Evolutionary conservation across 2,329 filamentous ascomycete genomes (phyloP).

Genomic region (Escovopsis weberi): DNA sequence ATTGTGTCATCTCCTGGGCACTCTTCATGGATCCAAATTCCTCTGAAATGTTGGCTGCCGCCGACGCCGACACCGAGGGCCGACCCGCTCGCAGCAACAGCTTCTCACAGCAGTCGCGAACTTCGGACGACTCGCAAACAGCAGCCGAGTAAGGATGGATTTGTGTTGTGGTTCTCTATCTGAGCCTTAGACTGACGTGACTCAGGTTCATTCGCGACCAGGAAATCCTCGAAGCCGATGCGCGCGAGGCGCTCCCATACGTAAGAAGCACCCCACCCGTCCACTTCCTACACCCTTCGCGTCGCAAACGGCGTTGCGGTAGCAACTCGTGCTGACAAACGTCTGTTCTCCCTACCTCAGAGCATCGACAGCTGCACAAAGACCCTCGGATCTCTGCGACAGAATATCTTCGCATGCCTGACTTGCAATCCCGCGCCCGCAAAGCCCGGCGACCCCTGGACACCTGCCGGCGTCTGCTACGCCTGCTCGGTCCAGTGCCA

Average conservation of each 20-base stretch:
- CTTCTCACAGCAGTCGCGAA: constrained; percentile 40
- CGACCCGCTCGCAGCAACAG: constrained; percentile 35
- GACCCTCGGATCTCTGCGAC: constrained; percentile 73
- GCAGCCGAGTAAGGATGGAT: constrained; percentile 45
- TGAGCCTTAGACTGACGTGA: neutral
- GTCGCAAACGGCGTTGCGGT: neutral
- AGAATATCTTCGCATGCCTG: constrained; percentile 81
- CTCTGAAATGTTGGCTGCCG: neutral
- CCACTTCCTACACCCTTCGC: constrained; percentile 3
- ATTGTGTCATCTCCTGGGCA: too few relatives aligned
- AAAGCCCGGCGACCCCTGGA: constrained; percentile 35
- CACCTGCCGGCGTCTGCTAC: constrained; percentile 77
- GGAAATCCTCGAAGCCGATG: constrained; percentile 83
- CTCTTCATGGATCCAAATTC: too few relatives aligned
- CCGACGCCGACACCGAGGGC: constrained; percentile 11
- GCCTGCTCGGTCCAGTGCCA: constrained; percentile 95
- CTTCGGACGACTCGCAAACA: constrained; percentile 53
- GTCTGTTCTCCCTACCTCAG: constrained; percentile 25
- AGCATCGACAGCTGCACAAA: constrained; percentile 91
- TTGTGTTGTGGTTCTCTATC: too few relatives aligned
- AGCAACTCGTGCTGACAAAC: too few relatives aligned
- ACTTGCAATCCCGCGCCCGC: constrained; percentile 78
- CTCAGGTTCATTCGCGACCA: constrained; percentile 74
- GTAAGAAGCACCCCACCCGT: constrained; percentile 32
- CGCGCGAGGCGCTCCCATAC: constrained; percentile 86